Conservation (phyloP, 805 yeast species). For the Clavispora asparagi region DNA sequence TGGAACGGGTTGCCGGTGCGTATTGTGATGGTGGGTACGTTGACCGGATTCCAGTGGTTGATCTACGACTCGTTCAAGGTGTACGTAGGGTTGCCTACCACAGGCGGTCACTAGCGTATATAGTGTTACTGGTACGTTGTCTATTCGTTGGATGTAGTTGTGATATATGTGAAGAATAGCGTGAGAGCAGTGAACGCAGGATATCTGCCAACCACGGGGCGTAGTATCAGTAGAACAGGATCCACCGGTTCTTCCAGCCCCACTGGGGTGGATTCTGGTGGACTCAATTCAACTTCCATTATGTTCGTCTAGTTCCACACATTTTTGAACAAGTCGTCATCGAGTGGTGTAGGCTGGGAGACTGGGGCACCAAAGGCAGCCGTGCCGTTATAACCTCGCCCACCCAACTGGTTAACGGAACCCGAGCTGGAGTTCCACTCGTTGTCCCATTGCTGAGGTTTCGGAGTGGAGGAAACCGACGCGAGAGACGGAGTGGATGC, state of each 20-base stretch:
- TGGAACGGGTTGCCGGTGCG: slow-evolving; percentile 96
- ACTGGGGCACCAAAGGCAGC: not conserved
- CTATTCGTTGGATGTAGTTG: not conserved
- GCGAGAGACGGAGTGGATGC: not conserved
- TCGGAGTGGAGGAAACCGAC: slow-evolving; percentile 1
- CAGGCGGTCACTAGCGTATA: slow-evolving; percentile 49
- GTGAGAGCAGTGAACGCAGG: too few relatives aligned
- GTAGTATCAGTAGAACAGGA: too few relatives aligned
- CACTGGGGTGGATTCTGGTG: too few relatives aligned
- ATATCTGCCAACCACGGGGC: too few relatives aligned
- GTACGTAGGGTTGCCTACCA: slow-evolving; percentile 90
- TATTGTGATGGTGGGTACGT: slow-evolving; percentile 94
- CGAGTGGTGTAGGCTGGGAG: slow-evolving; percentile 20
- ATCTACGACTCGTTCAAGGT: slow-evolving; percentile 95
- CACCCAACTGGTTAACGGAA: not conserved
- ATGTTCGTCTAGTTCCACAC: slow-evolving; percentile 45
- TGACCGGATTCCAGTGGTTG: slow-evolving; percentile 97
- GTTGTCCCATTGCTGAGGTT: slow-evolving; percentile 20
- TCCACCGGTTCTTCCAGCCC: too few relatives aligned
- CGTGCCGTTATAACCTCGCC: slow-evolving; percentile 3
- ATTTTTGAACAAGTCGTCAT: slow-evolving; percentile 64
- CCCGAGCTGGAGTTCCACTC: slow-evolving; percentile 31
- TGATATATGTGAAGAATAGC: too few relatives aligned
- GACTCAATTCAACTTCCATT: not conserved
- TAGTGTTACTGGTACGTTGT: not conserved